Conservation (phyloP, 2,329 filamentous ascomycete genomes). For the Colletotrichum viniferum region DNA sequence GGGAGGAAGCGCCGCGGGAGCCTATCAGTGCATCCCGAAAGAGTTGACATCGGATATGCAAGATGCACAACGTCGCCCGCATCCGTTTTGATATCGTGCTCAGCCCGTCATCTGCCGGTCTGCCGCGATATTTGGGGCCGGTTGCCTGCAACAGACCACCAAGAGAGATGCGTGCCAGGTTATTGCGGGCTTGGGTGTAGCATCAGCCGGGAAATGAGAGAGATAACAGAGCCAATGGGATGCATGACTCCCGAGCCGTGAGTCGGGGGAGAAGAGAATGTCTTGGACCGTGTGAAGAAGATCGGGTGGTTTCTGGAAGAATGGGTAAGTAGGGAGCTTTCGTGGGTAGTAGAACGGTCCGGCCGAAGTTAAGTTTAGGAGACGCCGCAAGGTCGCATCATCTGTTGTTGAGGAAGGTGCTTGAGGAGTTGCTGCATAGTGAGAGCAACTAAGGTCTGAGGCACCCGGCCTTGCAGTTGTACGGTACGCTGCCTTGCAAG, state of each 20-base stretch:
- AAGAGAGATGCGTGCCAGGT: background rate
- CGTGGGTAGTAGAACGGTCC: background rate
- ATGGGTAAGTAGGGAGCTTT: background rate
- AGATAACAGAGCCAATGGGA: background rate
- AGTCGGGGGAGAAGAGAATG: background rate
- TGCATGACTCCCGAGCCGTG: background rate
- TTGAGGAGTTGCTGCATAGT: background rate
- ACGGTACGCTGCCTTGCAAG: background rate
- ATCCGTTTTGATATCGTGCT: background rate
- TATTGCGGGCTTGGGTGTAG: background rate
- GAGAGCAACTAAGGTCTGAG: background rate
- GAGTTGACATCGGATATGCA: slow-evolving; percentile 11
- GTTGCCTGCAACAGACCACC: background rate
- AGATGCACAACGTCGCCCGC: background rate
- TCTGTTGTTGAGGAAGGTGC: slow-evolving; percentile 9
- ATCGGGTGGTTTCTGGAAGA: background rate
- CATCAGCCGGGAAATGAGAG: background rate
- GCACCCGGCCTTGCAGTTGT: background rate
- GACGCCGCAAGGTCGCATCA: slow-evolving; percentile 2
- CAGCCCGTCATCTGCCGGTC: slow-evolving; percentile 15
- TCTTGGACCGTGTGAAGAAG: background rate
- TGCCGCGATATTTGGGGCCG: background rate
- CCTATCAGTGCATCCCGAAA: background rate
- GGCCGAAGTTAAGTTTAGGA: slow-evolving; percentile 7
- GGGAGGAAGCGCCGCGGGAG: background rate